phyloP scores from a whole-genome alignment of 1,139 yeast genomes.

The Kazachstania sp. region DNA sequence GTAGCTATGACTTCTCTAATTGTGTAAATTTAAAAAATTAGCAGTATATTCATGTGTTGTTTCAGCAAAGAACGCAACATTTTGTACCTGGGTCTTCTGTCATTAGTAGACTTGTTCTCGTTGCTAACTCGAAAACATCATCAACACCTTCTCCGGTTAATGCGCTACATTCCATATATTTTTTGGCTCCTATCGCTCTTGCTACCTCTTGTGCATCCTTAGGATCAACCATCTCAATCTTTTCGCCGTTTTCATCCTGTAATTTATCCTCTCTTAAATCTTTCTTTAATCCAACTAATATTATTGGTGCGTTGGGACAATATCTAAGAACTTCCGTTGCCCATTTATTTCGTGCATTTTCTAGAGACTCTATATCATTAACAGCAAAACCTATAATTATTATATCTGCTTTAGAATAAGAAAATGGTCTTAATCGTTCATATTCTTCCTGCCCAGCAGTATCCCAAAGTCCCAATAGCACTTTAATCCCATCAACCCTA shows the following conservation, averaged over 20 bases:
- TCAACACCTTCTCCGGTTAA: conserved; percentile 77
- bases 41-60: too few species aligned
- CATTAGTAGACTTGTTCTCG: conserved; percentile 54
- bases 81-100: conserved; percentile 35
- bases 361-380: conserved; percentile 60
- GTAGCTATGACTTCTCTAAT: too few species aligned
- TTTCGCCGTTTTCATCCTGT: conserved; percentile 24
- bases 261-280: conserved; percentile 43
- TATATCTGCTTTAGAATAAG: conserved; percentile 68
- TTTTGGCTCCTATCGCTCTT: conserved; percentile 57
- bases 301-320: conserved; percentile 58
- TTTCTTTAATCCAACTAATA: conserved; percentile 62
- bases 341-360: conserved; percentile 65
- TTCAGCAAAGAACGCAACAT: conserved; percentile 36
- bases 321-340: conserved; percentile 58
- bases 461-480: conserved; percentile 87
- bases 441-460: conserved; percentile 96
- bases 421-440: conserved; percentile 63
- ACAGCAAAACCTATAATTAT: conserved; percentile 65
- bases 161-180: conserved; percentile 65
- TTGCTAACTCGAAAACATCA: conserved; percentile 69
- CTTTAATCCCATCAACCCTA: conserved; percentile 85
- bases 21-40: not conserved
- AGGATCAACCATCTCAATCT: conserved; percentile 39
- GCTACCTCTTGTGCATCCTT: conserved; percentile 56